Conservation (phyloP, 2,329 filamentous ascomycete genomes). For the Xylaria hypoxylon region DNA sequence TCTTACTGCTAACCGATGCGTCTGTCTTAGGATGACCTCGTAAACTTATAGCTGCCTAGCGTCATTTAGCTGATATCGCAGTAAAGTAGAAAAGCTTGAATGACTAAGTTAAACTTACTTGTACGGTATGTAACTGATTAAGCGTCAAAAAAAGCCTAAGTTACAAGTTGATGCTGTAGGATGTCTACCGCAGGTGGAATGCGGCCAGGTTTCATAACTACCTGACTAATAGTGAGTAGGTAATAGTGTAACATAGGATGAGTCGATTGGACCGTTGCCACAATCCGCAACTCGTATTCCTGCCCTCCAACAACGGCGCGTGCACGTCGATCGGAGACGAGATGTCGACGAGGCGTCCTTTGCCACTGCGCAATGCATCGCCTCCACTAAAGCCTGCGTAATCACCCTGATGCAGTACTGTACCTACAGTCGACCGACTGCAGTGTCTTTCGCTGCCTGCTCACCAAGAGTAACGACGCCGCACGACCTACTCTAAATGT, state of each 20-base stretch:
- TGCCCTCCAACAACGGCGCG: slow-evolving; percentile 10
- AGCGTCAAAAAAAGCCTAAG: too few species aligned
- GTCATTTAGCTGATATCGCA: background rate
- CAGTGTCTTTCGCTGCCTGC: background rate
- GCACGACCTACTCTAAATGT: background rate
- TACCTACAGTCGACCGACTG: background rate
- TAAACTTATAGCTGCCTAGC: background rate
- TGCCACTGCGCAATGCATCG: slow-evolving; percentile 3
- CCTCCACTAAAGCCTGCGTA: slow-evolving; percentile 14
- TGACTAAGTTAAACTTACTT: background rate
- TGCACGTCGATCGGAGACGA: slow-evolving; percentile 8
- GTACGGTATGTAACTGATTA: too few species aligned
- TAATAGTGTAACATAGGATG: slow-evolving; percentile 16
- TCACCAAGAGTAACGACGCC: too few species aligned
- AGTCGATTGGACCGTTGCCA: slow-evolving; percentile 18
- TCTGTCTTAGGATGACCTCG: background rate
- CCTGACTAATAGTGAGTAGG: background rate
- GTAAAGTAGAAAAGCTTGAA: background rate
- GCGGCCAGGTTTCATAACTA: too few species aligned
- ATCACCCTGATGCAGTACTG: slow-evolving; percentile 5
- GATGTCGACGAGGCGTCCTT: slow-evolving; percentile 3
- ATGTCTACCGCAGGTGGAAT: slow-evolving; percentile 2
- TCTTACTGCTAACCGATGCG: background rate
- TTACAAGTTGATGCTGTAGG: background rate
- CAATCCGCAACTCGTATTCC: slow-evolving; percentile 30